These are phyloP conservation scores for Pugionium dolabratum DNA, from an alignment of 345 rosid genomes.

Conservation along the genomic window DNA sequence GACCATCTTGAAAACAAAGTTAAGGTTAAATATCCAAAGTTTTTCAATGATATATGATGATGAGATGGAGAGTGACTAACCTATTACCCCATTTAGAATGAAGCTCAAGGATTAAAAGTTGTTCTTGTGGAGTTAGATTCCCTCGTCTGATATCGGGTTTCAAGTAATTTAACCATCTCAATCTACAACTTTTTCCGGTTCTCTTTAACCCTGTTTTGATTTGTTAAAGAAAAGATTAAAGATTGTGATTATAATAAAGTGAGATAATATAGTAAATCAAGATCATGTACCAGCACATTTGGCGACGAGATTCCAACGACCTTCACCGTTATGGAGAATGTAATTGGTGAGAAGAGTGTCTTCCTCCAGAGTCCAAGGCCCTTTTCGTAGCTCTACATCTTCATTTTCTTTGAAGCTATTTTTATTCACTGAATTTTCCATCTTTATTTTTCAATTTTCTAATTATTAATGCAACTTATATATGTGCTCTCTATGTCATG, in stretches of 20 bases:
- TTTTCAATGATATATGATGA: too few species aligned
- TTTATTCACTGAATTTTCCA: slow-evolving; percentile 44
- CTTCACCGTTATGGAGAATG: slow-evolving; percentile 76
- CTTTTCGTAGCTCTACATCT: slow-evolving; percentile 62
- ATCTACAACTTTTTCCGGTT: slow-evolving; percentile 90
- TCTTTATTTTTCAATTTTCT: background rate
- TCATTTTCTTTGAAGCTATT: slow-evolving; percentile 36
- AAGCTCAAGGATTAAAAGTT: slow-evolving; percentile 81
- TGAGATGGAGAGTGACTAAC: slow-evolving; percentile 43
- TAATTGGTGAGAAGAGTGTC: slow-evolving; percentile 69
- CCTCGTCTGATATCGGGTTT: slow-evolving; percentile 92
- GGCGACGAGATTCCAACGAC: slow-evolving; percentile 86
- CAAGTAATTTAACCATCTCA: slow-evolving; percentile 90
- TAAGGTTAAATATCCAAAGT: too few species aligned
- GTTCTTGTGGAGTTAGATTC: slow-evolving; percentile 80
- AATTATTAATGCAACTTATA: too few species aligned
- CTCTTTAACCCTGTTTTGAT: slow-evolving; percentile 68
- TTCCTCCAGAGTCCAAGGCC: slow-evolving; percentile 86
- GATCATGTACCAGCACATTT: slow-evolving; percentile 75
- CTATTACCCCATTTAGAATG: slow-evolving; percentile 94
- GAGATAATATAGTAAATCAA: too few species aligned
- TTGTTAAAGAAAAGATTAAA: too few species aligned
- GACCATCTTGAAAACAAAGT: slow-evolving; percentile 65
- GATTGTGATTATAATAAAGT: too few species aligned
- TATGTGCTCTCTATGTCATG: too few species aligned